A percentile compares a stretch with the other conserved stretches of the same genome.
These are phyloP conservation scores for Carpinus fangiana DNA, from an alignment of 306 rosid species.

Conservation along the genomic window DNA sequence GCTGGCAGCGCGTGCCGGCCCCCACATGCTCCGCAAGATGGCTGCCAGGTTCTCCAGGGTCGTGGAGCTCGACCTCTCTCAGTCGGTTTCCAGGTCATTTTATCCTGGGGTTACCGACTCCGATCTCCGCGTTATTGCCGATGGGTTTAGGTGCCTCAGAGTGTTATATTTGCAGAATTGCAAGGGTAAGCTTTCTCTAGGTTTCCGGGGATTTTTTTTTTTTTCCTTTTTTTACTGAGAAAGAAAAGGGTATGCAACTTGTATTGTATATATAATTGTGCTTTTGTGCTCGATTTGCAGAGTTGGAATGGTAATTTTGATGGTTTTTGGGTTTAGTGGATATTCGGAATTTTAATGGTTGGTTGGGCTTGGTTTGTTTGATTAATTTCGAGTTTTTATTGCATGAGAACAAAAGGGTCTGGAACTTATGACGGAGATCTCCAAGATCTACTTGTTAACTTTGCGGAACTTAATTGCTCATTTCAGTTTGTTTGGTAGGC, in stretches of 20 bases:
- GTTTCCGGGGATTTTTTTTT: not conserved
- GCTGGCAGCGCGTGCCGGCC: conserved; percentile 89
- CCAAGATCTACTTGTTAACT: not conserved
- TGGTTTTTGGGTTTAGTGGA: not conserved
- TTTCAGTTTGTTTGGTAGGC: not conserved
- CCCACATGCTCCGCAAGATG: conserved; percentile 79
- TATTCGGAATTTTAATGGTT: not conserved
- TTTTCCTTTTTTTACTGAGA: not conserved
- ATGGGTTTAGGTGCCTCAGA: conserved; percentile 64
- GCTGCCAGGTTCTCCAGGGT: conserved; percentile 79
- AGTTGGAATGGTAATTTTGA: not conserved
- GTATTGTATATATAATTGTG: not conserved
- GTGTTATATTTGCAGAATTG: conserved; percentile 75
- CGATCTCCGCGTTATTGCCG: conserved; percentile 74
- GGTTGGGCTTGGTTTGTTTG: not conserved
- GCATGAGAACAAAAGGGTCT: too few species aligned
- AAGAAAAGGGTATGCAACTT: not conserved
- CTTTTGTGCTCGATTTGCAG: not conserved
- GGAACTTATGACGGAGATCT: too few species aligned
- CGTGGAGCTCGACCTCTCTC: conserved; percentile 76
- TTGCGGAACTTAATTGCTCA: not conserved
- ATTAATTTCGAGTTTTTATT: too few species aligned
- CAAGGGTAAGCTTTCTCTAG: conserved; percentile 45
- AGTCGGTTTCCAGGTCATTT: conserved; percentile 91
- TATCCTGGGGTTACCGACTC: conserved; percentile 89